Evolutionary conservation across 2,329 filamentous ascomycete genomes (phyloP), one percentile per base, ranked within the genome.

Genomic region (Juglanconis oblonga): DNA sequence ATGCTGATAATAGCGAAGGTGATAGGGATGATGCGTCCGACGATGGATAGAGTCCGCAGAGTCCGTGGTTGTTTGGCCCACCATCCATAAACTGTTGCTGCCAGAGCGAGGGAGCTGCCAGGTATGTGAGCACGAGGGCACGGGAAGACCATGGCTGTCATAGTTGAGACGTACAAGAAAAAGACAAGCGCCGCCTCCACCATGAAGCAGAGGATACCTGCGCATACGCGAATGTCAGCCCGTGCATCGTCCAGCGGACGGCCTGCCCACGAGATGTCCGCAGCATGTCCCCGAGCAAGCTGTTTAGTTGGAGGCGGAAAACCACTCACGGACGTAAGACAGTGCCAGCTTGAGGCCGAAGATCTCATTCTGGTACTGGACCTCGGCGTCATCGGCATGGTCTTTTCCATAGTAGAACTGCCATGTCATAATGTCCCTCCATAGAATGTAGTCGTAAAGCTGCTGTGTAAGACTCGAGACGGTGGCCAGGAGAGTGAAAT

Each of bases 11-110:
- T n/a, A 13, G 31, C 56, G 24, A 59, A 35, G 52, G 31, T 36
- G 42, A 59, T 55, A 7, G 59, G 59, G 5, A 59, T 38, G 31
- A 55, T 49, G 1, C 59, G 52, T 2, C 59, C 59, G 5, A 51
- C 47, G 17, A 62, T 52, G 3, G 56, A 58, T 32, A 62, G 6
- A 4, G 49, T 49, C 0, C 56, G 56, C 3, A 59, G 40, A 11
- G 48, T 11, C 9, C 44, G 49, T 1, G 52, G 51, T 4, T 55
- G 59, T 40, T 55, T 55, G 36, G 59, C 56, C 55, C 59, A 62
- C 59, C 59, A 62, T 9, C 56, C 59, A 53, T 59, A 62, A 31
- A 62, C 56, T 8, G 56, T 62, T 24, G 59, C 56, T 14, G 59
- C 57, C 31, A 62, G 48, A 11, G 59, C 54, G n/a, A 59, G 52